Conservation (phyloP, 345 rosid genomes). For the Aethionema arabicum region DNA sequence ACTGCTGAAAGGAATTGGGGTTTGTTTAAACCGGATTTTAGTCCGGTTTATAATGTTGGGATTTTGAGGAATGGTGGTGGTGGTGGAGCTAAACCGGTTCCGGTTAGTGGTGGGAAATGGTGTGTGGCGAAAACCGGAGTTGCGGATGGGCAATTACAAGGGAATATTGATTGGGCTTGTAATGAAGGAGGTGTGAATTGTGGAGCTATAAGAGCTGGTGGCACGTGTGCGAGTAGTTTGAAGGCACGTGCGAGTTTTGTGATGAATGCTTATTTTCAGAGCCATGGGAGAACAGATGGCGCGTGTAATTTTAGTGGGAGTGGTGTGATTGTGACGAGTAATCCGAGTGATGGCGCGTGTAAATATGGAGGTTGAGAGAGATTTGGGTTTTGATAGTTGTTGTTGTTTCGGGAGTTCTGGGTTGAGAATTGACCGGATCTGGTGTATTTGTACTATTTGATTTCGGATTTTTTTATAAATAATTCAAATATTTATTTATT, state of each 20-base stretch:
- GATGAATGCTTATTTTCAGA: slow-evolving; percentile 69
- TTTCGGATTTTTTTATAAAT: slow-evolving; percentile 24
- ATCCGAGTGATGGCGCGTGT: slow-evolving; percentile 38
- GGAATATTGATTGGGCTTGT: slow-evolving; percentile 64
- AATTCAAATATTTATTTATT: too few relatives aligned
- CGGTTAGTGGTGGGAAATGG: slow-evolving; percentile 43
- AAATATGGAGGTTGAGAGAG: slow-evolving; percentile 12
- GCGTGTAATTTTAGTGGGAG: slow-evolving; percentile 54
- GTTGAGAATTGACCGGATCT: slow-evolving; percentile 5
- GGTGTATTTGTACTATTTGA: slow-evolving; percentile 21
- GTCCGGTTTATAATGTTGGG: slow-evolving; percentile 64
- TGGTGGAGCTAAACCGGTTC: slow-evolving; percentile 25
- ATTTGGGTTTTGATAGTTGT: slow-evolving; percentile 25
- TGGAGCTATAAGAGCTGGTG: slow-evolving; percentile 67
- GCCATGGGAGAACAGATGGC: slow-evolving; percentile 40
- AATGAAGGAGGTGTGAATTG: slow-evolving; percentile 73
- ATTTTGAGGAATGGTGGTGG: slow-evolving; percentile 38
- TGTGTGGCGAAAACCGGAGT: slow-evolving; percentile 55
- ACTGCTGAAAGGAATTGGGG: slow-evolving; percentile 78
- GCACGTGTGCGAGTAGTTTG: slow-evolving; percentile 58
- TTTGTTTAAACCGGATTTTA: slow-evolving; percentile 63
- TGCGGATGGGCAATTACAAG: slow-evolving; percentile 49
- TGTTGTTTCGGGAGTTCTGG: slow-evolving; percentile 19
- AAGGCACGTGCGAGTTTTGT: slow-evolving; percentile 57
- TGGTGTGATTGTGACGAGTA: slow-evolving; percentile 37